Percentiles rank a stretch among this genome's conserved stretches.
phyloP scores from a whole-genome alignment of 2,329 filamentous ascomycete species.

The Colletotrichum falcatum region DNA sequence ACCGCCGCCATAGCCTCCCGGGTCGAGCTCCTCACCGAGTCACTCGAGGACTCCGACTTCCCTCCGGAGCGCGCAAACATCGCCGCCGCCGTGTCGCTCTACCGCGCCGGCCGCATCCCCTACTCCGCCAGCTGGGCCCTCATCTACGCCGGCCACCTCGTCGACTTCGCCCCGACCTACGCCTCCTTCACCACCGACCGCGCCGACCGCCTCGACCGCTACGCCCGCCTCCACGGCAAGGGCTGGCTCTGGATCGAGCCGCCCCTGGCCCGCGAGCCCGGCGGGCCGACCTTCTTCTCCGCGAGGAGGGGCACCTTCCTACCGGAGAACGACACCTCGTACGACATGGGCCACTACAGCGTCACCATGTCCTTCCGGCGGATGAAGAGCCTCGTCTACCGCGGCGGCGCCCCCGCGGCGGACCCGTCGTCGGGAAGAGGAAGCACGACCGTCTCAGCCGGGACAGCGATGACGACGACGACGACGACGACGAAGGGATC shows the following conservation, averaged over 20 bases:
- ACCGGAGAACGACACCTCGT: slow-evolving; percentile 44
- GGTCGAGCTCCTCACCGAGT: slow-evolving; percentile 48
- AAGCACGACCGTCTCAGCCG: not conserved
- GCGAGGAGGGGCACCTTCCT: slow-evolving; percentile 49
- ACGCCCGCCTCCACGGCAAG: slow-evolving; percentile 50
- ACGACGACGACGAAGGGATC: not conserved
- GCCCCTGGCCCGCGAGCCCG: slow-evolving; percentile 49
- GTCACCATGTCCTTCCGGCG: slow-evolving; percentile 48
- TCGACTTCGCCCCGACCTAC: slow-evolving; percentile 55
- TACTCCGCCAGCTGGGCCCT: slow-evolving; percentile 55
- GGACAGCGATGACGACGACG: not conserved
- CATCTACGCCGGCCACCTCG: slow-evolving; percentile 56
- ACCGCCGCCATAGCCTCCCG: slow-evolving; percentile 48
- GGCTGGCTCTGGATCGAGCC: slow-evolving; percentile 62
- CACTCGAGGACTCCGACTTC: slow-evolving; percentile 49
- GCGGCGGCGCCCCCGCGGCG: not conserved
- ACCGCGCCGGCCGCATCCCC: slow-evolving; percentile 54
- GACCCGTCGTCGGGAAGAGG: not conserved
- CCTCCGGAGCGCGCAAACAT: slow-evolving; percentile 56
- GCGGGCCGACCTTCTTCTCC: slow-evolving; percentile 35
- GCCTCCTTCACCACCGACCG: slow-evolving; percentile 54
- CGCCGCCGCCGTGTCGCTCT: slow-evolving; percentile 55
- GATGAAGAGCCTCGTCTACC: not conserved
- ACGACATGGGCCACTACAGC: slow-evolving; percentile 49
- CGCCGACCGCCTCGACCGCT: slow-evolving; percentile 53